A percentile compares a stretch with the other conserved stretches of the same genome.
Evolutionary conservation across 306 rosid genomes (phyloP).

Genomic region (Prunus kanzakura): DNA sequence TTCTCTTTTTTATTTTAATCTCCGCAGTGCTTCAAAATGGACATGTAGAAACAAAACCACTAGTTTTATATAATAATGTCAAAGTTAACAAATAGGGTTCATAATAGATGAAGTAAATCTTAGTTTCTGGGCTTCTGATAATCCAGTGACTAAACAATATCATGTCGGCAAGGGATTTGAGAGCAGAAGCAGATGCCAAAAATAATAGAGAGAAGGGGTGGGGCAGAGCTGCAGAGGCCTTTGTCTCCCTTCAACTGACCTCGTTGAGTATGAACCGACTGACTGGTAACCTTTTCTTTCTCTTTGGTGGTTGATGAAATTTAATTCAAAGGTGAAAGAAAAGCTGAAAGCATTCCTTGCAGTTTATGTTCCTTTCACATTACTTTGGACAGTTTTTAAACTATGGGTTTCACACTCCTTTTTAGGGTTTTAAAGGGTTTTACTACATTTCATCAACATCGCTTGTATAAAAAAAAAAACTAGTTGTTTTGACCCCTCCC

Average conservation of each 20-base stretch:
- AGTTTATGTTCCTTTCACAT: constrained; percentile 4
- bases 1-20: too few species aligned
- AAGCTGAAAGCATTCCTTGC: background rate
- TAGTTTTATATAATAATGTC: background rate
- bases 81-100: background rate
- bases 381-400: background rate
- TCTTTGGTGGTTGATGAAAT: background rate
- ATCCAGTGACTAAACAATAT: background rate
- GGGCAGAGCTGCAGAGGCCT: background rate
- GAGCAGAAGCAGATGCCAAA: background rate
- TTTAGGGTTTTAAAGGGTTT: background rate
- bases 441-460: background rate
- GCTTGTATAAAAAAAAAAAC: background rate
- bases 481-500: background rate
- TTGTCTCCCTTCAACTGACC: background rate
- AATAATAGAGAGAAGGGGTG: background rate
- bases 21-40: background rate
- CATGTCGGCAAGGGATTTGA: constrained; percentile 1
- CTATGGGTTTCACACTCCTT: background rate
- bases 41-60: background rate
- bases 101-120: background rate
- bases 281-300: background rate
- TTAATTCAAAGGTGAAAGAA: background rate
- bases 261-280: background rate
- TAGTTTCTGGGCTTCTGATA: background rate